Percentiles rank a stretch among this genome's conserved stretches.
phyloP scores from a whole-genome alignment of 805 yeast genomes.

The Metschnikowia shivogae region DNA sequence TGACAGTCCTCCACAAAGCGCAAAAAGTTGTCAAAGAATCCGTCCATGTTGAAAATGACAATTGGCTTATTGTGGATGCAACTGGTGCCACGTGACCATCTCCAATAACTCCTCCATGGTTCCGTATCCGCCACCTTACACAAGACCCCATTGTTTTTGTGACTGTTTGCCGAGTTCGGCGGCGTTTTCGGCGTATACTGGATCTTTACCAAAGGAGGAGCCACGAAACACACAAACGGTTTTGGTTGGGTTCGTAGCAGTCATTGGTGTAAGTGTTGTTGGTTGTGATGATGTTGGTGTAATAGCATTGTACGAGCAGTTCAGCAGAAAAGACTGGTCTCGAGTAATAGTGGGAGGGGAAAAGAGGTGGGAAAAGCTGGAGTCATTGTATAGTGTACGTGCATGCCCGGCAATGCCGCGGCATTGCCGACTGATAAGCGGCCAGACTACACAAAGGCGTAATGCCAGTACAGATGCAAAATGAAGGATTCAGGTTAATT shows the following conservation, averaged over 20 bases:
- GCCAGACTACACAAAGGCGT: background rate
- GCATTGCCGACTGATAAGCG: constrained; percentile 6
- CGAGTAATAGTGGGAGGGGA: background rate
- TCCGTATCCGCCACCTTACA: constrained; percentile 91
- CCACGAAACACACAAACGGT: constrained; percentile 85
- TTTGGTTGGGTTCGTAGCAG: constrained; percentile 28
- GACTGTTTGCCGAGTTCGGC: constrained; percentile 54
- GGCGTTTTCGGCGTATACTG: constrained; percentile 50
- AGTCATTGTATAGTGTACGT: background rate
- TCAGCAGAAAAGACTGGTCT: background rate
- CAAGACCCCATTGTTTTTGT: constrained; percentile 61
- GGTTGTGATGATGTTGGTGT: background rate
- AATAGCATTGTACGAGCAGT: too few relatives aligned
- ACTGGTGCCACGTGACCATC: constrained; percentile 85
- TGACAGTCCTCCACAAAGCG: constrained; percentile 53
- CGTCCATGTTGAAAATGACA: constrained; percentile 71
- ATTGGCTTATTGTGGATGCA: constrained; percentile 79
- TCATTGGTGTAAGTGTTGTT: constrained; percentile 15
- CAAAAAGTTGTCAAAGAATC: constrained; percentile 71
- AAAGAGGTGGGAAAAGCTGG: background rate
- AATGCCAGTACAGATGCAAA: too few relatives aligned
- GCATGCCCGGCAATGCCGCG: constrained; percentile 10
- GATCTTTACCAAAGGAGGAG: constrained; percentile 63
- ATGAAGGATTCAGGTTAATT: too few relatives aligned
- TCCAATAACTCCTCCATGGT: constrained; percentile 88